Base-by-base conservation (phyloP, 495 filamentous ascomycete genomes). In the Podospora anserina region DNA sequence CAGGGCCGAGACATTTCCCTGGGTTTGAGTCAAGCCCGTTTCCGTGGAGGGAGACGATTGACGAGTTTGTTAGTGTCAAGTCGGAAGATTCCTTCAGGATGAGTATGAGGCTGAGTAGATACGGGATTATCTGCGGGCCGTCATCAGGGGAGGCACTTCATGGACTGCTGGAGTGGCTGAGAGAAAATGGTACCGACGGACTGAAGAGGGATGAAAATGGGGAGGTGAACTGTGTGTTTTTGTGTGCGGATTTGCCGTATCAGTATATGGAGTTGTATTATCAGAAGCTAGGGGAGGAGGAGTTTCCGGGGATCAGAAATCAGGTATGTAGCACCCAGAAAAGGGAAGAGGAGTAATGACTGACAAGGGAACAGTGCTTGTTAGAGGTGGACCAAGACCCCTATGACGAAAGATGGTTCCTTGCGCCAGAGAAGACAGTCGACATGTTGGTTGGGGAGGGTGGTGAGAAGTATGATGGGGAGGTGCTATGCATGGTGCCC, bases 231-330 rank as follows among this genome's bases (percentile, higher is more conserved):
- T 86, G 83, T 65, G 87, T 88, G 4, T 89, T 89, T 73, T 73
- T 87, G 15, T 88, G 85, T 75, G 86, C 85, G 49, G 87, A 89
- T 70, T 74, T 89, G 26, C 87, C 87, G 13, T 88, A 89, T 67
- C 87, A 89, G 73, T 88, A 89, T 65, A 81, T 89, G 54, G 76
- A 79, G 23, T 82, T 84, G 70, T 89, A 89, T 68, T 89, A 88
- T 67, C 72, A 84, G 57, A 88, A 86, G 69, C 73, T 89, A 16
- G 80, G 77, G 9, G 64, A 77, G 0, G 78, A 79, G 13, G 73
- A 84, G 66, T 88, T 89, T 69, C 85, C 81, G 20, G 76, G 81
- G 0, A 88, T 88, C 23, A 75, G 75, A n/a, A 89, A 89, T 65
- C 76, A 86, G 79, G 85, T 86, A 72, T 65, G 77, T 67, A 13